A percentile compares a stretch with the other conserved stretches of the same genome.
phyloP scores from a whole-genome alignment of 2,329 filamentous ascomycete genomes.

The Xylariaceae sp. region DNA sequence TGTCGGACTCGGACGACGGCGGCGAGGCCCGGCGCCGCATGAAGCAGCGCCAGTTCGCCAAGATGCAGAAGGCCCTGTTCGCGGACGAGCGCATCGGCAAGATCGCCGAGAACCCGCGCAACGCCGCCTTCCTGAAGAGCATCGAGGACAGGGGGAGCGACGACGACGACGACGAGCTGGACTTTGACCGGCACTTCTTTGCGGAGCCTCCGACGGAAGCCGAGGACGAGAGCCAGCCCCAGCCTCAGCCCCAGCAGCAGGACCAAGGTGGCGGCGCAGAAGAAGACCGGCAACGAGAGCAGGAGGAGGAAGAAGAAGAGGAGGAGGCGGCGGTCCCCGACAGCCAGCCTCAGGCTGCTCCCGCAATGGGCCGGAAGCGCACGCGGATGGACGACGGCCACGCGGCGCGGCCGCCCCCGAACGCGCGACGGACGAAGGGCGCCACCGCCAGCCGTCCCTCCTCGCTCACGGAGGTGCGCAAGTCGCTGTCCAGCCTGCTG shows the following conservation, averaged over 20 bases:
- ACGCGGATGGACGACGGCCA: conserved; percentile 20
- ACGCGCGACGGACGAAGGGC: conserved; percentile 53
- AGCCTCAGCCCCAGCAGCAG: conserved; percentile 15
- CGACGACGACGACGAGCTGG: conserved; percentile 71
- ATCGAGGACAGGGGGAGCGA: conserved; percentile 76
- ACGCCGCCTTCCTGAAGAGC: conserved; percentile 80
- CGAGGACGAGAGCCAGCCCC: conserved; percentile 30
- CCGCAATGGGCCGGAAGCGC: conserved; percentile 19
- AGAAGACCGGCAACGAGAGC: too few species aligned
- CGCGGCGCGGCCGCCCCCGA: conserved; percentile 45
- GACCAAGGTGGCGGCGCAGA: conserved; percentile 19
- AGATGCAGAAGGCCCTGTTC: conserved; percentile 83
- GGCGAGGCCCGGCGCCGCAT: conserved; percentile 67
- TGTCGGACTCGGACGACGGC: conserved; percentile 87
- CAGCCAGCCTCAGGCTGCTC: conserved; percentile 41
- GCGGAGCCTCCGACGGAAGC: conserved; percentile 32
- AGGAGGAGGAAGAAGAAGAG: conserved; percentile 1
- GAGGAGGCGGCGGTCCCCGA: conserved; percentile 36
- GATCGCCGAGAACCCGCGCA: conserved; percentile 82
- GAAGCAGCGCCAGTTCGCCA: conserved; percentile 82
- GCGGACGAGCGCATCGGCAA: conserved; percentile 85
- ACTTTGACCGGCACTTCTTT: conserved; percentile 56
- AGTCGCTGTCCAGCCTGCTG: conserved; percentile 75
- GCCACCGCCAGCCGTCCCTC: conserved; percentile 60
- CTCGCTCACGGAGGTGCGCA: conserved; percentile 71